phyloP scores from a whole-genome alignment of 345 rosid species.

The Aquilaria malaccensis region DNA sequence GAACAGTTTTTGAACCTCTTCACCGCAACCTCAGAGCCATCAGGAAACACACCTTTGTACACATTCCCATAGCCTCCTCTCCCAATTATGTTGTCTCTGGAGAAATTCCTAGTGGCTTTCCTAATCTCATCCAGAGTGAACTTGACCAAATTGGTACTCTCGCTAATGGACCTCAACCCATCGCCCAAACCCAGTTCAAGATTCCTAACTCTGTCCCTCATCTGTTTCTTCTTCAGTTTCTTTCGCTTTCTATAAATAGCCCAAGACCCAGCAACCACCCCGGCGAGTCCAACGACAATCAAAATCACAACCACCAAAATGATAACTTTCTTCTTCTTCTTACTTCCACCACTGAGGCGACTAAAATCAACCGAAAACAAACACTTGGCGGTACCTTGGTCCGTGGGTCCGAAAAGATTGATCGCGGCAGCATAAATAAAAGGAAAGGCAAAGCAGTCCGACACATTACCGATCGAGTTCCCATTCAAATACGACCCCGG shows the following conservation, averaged over 20 bases:
- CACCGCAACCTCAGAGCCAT: slow-evolving; percentile 78
- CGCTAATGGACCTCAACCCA: slow-evolving; percentile 48
- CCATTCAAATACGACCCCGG: slow-evolving; percentile 40
- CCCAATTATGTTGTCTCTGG: slow-evolving; percentile 65
- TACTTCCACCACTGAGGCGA: slow-evolving; percentile 14
- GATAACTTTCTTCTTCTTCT: slow-evolving; percentile 16
- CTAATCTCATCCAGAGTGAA: slow-evolving; percentile 69
- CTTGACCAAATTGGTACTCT: slow-evolving; percentile 61
- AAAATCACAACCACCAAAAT: slow-evolving; percentile 25
- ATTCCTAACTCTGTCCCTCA: slow-evolving; percentile 14
- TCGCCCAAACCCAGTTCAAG: slow-evolving; percentile 30
- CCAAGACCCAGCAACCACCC: slow-evolving; percentile 37
- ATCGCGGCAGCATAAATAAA: slow-evolving; percentile 73
- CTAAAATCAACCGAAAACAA: slow-evolving; percentile 43
- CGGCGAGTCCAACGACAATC: slow-evolving; percentile 24
- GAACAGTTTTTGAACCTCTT: slow-evolving; percentile 92
- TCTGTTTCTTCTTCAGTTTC: slow-evolving; percentile 22
- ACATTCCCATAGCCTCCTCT: slow-evolving; percentile 93
- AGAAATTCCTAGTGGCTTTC: slow-evolving; percentile 67
- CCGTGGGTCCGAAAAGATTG: slow-evolving; percentile 59
- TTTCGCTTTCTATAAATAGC: slow-evolving; percentile 26
- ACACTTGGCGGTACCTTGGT: slow-evolving; percentile 53
- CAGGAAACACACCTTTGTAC: slow-evolving; percentile 51
- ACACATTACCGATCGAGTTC: slow-evolving; percentile 46
- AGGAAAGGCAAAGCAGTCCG: slow-evolving; percentile 55